These are phyloP conservation scores for Rubia occidens DNA, from an alignment of 305 asterid genomes.

Conservation along the genomic window DNA sequence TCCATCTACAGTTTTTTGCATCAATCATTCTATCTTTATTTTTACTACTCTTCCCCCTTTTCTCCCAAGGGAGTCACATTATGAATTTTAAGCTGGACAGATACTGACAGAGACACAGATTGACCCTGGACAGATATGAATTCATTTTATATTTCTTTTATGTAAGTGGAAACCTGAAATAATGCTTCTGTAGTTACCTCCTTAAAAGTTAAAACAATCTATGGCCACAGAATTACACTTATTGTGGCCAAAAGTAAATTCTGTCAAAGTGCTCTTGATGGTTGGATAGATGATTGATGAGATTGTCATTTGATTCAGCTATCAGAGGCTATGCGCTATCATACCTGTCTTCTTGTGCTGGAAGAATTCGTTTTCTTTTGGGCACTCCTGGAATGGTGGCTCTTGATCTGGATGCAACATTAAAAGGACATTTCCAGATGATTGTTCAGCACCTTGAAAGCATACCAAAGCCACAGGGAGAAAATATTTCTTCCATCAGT, in stretches of 20 bases:
- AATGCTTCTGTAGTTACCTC: background rate
- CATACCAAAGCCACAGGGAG: conserved; percentile 94
- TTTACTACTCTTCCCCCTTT: background rate
- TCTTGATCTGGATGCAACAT: conserved; percentile 81
- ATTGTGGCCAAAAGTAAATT: background rate
- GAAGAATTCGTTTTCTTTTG: conserved; percentile 94
- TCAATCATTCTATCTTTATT: background rate
- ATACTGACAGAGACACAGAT: background rate
- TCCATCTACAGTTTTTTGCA: background rate
- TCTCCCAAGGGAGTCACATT: background rate
- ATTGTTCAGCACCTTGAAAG: conserved; percentile 88
- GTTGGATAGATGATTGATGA: conserved; percentile 12
- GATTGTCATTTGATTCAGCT: conserved; percentile 41
- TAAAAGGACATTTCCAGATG: conserved; percentile 85
- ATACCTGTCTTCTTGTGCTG: conserved; percentile 90
- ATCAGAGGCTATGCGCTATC: conserved; percentile 96
- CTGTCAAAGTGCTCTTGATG: background rate
- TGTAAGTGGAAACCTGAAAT: background rate
- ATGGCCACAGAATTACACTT: background rate
- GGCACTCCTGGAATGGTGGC: conserved; percentile 99
- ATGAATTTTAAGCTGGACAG: background rate
- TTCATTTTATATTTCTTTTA: background rate
- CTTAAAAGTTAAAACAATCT: background rate
- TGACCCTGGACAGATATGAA: background rate
- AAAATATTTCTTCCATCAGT: conserved; percentile 72